Evolutionary conservation across 2,329 filamentous ascomycete species (phyloP).

Genomic region (Pseudogymnoascus sp.): DNA sequence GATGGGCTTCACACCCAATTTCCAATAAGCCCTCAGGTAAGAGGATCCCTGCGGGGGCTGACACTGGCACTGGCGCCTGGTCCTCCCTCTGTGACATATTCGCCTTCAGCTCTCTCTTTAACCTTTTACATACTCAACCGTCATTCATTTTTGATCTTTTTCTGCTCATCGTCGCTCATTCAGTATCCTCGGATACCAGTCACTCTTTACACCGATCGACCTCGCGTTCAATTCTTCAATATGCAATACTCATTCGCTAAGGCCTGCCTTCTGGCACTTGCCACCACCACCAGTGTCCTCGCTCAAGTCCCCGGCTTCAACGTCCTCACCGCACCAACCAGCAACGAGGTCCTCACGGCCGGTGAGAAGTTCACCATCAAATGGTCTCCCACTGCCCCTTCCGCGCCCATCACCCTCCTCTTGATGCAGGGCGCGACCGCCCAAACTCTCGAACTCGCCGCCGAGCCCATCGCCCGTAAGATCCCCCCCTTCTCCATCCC

Average conservation of each 20-base stretch:
- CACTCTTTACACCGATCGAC: not conserved
- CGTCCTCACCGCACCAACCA: slow-evolving; percentile 39
- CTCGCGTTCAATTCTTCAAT: not conserved
- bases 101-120: not conserved
- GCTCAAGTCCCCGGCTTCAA: slow-evolving; percentile 51
- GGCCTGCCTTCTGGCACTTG: slow-evolving; percentile 23
- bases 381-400: slow-evolving; percentile 35
- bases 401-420: slow-evolving; percentile 46
- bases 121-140: not conserved
- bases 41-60: not conserved
- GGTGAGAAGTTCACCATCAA: slow-evolving; percentile 42
- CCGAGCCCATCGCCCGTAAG: slow-evolving; percentile 43
- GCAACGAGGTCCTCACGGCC: slow-evolving; percentile 37
- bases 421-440: slow-evolving; percentile 36
- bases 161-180: not conserved
- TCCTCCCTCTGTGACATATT: not conserved
- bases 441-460: slow-evolving; percentile 32
- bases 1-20: not conserved
- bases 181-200: slow-evolving; percentile 9
- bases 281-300: slow-evolving; percentile 39
- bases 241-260: slow-evolving; percentile 3
- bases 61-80: not conserved
- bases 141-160: not conserved
- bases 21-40: not conserved
- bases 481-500: slow-evolving; percentile 15